Conservation (phyloP, 345 rosid genomes). For the Gossypium bickii region DNA sequence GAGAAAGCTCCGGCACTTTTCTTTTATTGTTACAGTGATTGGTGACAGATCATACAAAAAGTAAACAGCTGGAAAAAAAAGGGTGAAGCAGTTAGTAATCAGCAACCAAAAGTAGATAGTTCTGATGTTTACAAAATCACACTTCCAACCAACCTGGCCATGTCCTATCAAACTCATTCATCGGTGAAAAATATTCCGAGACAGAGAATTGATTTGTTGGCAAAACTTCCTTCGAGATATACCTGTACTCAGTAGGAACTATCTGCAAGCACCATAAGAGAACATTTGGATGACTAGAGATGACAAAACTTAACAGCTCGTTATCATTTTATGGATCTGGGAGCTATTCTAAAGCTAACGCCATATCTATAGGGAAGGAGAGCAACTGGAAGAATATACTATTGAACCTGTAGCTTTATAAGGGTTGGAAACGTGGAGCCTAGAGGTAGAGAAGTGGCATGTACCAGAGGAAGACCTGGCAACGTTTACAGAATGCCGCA, state of each 20-base stretch:
- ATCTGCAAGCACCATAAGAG: slow-evolving; percentile 47
- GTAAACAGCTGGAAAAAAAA: slow-evolving; percentile 64
- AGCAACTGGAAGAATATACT: background rate
- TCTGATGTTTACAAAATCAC: background rate
- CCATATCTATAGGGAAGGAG: background rate
- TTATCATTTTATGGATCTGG: background rate
- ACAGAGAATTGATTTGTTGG: slow-evolving; percentile 95
- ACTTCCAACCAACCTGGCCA: slow-evolving; percentile 81
- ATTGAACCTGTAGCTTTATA: background rate
- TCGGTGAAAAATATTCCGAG: slow-evolving; percentile 79
- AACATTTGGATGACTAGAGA: background rate
- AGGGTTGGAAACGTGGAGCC: background rate
- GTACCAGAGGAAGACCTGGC: background rate
- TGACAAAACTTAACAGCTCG: background rate
- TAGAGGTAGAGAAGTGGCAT: background rate
- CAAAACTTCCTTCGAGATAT: slow-evolving; percentile 75
- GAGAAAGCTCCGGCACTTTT: slow-evolving; percentile 87
- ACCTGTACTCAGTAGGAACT: slow-evolving; percentile 95
- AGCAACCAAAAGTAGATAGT: background rate
- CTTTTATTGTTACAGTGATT: slow-evolving; percentile 90
- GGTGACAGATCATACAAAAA: slow-evolving; percentile 96
- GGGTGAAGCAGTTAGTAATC: slow-evolving; percentile 3
- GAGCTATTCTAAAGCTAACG: background rate
- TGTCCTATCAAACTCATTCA: slow-evolving; percentile 58
- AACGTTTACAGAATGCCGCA: background rate